phyloP scores from a whole-genome alignment of 352 stramenopile genomes.

The Plasmopara halstedii region DNA sequence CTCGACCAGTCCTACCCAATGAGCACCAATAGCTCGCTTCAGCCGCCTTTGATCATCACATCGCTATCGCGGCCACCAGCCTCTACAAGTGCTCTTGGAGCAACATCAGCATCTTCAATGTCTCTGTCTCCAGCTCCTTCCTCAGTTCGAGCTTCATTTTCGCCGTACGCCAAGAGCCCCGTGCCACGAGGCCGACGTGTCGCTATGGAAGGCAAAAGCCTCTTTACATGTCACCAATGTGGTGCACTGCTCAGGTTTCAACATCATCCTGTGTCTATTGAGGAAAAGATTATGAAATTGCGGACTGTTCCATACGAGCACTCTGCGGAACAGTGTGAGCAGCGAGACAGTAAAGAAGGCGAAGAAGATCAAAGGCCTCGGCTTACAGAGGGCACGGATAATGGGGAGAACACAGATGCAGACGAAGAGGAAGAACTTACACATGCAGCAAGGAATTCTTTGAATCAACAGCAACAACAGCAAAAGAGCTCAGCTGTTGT shows the following conservation, averaged over 20 bases:
- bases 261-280: slow-evolving; percentile 47
- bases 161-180: slow-evolving; percentile 20
- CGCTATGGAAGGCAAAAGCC: slow-evolving; percentile 65
- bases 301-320: slow-evolving; percentile 37
- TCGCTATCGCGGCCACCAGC: slow-evolving; percentile 17
- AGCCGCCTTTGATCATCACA: slow-evolving; percentile 22
- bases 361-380: slow-evolving; percentile 20
- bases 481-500: slow-evolving; percentile 30
- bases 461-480: slow-evolving; percentile 22
- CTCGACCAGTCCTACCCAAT: slow-evolving; percentile 2
- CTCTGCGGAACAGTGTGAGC: slow-evolving; percentile 10
- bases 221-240: slow-evolving; percentile 72
- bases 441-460: slow-evolving; percentile 15
- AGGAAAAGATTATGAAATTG: slow-evolving; percentile 55
- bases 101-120: background rate
- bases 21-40: slow-evolving; percentile 19
- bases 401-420: slow-evolving; percentile 21
- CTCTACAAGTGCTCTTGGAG: slow-evolving; percentile 3
- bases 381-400: slow-evolving; percentile 25
- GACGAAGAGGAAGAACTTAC: slow-evolving; percentile 24
- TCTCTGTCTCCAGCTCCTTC: slow-evolving; percentile 12
- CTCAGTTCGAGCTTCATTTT: slow-evolving; percentile 18
- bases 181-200: slow-evolving; percentile 17
- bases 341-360: slow-evolving; percentile 14
- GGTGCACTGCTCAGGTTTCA: slow-evolving; percentile 66